Conservation (phyloP, 371 early-diverging fungal species). For the Lichtheimia ramosa region DNA sequence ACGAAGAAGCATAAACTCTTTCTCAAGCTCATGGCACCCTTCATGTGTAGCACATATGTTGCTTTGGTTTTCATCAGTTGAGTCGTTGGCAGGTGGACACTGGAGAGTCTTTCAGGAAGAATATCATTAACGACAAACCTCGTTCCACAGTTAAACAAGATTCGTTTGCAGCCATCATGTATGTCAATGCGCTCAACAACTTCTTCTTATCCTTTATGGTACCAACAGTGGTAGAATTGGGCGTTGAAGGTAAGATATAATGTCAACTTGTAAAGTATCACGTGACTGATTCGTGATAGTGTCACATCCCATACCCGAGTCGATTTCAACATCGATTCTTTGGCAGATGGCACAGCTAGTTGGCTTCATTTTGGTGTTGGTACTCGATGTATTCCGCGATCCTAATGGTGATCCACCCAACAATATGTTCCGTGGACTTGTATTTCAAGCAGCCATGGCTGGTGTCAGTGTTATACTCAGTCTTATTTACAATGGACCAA, state of each 20-base stretch:
- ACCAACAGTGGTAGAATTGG: constrained; percentile 40
- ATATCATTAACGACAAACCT: not conserved
- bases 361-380: constrained; percentile 31
- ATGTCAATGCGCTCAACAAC: constrained; percentile 32
- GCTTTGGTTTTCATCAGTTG: constrained; percentile 52
- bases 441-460: constrained; percentile 41
- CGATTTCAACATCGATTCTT: constrained; percentile 37
- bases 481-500: constrained; percentile 36
- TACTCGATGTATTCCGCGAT: constrained; percentile 42
- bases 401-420: constrained; percentile 30
- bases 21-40: constrained; percentile 47
- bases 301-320: constrained; percentile 26
- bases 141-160: constrained; percentile 31
- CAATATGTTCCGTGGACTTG: constrained; percentile 32
- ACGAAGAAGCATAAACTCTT: constrained; percentile 53
- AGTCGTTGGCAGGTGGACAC: not conserved
- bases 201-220: constrained; percentile 44
- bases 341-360: constrained; percentile 38
- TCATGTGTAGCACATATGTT: constrained; percentile 52
- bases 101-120: not conserved
- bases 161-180: constrained; percentile 37
- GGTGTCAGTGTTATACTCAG: constrained; percentile 27
- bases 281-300: not conserved
- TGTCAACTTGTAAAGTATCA: not conserved
- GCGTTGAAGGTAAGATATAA: constrained; percentile 36